Conservation (phyloP, 352 stramenopile species). For the Plasmopara muralis region DNA sequence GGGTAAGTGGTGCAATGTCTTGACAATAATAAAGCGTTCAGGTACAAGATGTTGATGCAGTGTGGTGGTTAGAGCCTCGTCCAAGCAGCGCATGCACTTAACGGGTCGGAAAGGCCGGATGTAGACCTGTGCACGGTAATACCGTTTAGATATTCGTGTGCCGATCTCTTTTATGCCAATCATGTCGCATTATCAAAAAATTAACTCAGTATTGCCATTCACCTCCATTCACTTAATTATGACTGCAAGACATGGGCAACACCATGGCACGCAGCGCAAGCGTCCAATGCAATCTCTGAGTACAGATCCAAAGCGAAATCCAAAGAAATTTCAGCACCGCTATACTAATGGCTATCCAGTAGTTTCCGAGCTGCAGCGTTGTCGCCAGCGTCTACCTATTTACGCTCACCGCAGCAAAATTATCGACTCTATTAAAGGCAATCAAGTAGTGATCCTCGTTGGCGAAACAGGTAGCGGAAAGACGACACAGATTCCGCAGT, state of each 20-base stretch:
- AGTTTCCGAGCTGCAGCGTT: constrained; percentile 45
- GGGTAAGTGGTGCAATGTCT: constrained; percentile 24
- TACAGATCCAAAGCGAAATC: constrained; percentile 6
- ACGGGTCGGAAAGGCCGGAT: constrained; percentile 58
- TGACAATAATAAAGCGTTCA: no score
- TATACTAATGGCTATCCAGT: constrained; percentile 6
- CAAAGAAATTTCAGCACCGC: constrained; percentile 29
- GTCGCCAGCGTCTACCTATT: constrained; percentile 63
- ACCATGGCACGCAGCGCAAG: constrained; percentile 15
- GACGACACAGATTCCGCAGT: constrained; percentile 88
- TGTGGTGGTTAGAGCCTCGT: constrained; percentile 23
- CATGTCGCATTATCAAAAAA: constrained; percentile 4
- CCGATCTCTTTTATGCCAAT: constrained; percentile 8
- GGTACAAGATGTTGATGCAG: neutral
- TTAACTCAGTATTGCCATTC: constrained; percentile 13
- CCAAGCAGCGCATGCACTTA: constrained; percentile 42
- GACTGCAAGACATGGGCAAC: constrained; percentile 8
- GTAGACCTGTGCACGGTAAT: constrained; percentile 14
- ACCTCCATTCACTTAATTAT: constrained; percentile 19
- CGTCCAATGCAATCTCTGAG: constrained; percentile 17
- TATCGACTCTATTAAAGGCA: constrained; percentile 44
- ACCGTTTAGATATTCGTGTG: no score
- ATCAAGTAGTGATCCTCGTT: constrained; percentile 83
- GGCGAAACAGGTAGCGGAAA: constrained; percentile 89
- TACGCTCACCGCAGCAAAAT: constrained; percentile 66